phyloP scores from a whole-genome alignment of 2,329 filamentous ascomycete species.

The Sclerotinia nivalis region DNA sequence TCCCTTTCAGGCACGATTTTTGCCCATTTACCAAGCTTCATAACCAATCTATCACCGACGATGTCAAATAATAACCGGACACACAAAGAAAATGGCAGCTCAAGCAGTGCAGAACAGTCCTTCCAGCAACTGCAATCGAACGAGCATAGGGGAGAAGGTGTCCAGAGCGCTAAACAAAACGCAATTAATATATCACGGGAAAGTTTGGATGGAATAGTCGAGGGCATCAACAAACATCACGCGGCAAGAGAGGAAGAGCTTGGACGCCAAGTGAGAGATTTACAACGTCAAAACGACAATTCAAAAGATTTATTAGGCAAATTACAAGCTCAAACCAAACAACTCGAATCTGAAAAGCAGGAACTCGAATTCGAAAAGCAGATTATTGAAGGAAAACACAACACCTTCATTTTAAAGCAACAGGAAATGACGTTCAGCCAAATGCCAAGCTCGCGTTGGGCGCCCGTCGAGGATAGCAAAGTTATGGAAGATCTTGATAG shows the following conservation, averaged over 20 bases:
- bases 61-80: no score
- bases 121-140: neutral
- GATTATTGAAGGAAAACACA: neutral
- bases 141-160: no score
- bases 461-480: conserved; percentile 17
- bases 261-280: neutral
- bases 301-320: neutral
- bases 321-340: neutral
- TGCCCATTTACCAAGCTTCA: neutral
- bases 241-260: neutral
- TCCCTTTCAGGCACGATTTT: no score
- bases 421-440: conserved; percentile 25
- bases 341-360: neutral
- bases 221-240: neutral
- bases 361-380: conserved; percentile 2
- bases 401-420: conserved; percentile 22
- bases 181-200: neutral
- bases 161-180: neutral
- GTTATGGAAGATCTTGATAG: conserved; percentile 23
- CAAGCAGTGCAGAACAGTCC: neutral
- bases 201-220: neutral
- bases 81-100: neutral
- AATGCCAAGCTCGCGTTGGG: conserved; percentile 21
- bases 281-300: neutral
- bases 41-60: neutral